Evolutionary conservation across 2,329 filamentous ascomycete species (phyloP), one percentile per base, ranked within the genome.

Genomic region (Amphichorda felina): DNA sequence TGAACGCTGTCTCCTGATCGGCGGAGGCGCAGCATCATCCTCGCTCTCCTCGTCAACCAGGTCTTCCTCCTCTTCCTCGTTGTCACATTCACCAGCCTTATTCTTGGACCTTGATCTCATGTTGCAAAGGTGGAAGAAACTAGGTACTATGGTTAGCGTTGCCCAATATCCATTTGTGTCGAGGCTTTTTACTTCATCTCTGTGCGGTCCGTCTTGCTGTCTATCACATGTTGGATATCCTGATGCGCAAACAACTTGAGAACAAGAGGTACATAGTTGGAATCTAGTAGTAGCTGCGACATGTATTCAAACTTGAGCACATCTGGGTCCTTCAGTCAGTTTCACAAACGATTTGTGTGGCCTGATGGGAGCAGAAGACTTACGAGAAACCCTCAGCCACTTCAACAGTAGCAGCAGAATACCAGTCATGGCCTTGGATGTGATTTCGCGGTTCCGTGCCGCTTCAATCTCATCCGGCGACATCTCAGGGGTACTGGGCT

Each of bases 231-330:
- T 46, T 95, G 89, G 25, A 95, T 78, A 43, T 98, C 93, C 55
- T 95, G 88, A 50, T 94, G 80, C 34, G 89, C 87, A 55, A 95
- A 88, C 33, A 95, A 75, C 60, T 96, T 96, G 22, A 98, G 64
- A 17, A 94, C 82, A 21, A 98, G 66, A 1, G 89, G 89, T 6
- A 98, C 70, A 54, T 95, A 98, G 55, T 94, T 96, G 4, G 86
- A 91, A 57, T 98, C 91, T 19, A 98, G 70, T 9, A 98, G 65
- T 3, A 98, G 71, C 51, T 98, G 91, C 1, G 87, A 89, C 50
- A 98, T 64, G 50, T 95, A 96, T 59, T 98, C 91, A 46, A 91
- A 95, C 53, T 95, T 94, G 44, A 98, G 65, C 19, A 96, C 74
- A 53, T 98, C 86, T 93, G 42, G 34, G 37, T 14, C 18, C 11